Conservation (phyloP, 805 yeast genomes). For the Candida chauliodis region DNA sequence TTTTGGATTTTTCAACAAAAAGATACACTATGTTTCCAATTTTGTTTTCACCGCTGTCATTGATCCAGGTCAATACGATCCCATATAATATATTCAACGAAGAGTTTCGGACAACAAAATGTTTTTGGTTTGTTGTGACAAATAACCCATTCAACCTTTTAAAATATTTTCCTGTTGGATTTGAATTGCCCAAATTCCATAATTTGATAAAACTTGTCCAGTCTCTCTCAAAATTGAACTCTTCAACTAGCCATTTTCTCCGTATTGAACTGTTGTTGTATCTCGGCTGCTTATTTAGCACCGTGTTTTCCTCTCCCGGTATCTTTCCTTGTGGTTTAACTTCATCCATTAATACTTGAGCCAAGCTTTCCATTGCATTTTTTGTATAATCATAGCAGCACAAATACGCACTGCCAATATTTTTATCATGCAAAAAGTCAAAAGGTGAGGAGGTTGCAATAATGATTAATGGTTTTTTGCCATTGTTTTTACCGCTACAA, state of each 20-base stretch:
- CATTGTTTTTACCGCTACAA: slow-evolving; percentile 50
- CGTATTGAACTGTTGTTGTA: slow-evolving; percentile 20
- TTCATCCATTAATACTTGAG: slow-evolving; percentile 53
- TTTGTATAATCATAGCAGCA: slow-evolving; percentile 61
- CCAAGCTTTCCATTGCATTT: slow-evolving; percentile 47
- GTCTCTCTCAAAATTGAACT: slow-evolving; percentile 47
- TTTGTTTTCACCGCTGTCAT: slow-evolving; percentile 16
- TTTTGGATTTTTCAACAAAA: slow-evolving; percentile 50
- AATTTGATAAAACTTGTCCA: slow-evolving; percentile 45
- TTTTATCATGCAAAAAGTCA: slow-evolving; percentile 54
- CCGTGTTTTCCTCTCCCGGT: slow-evolving; percentile 48
- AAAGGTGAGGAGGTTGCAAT: slow-evolving; percentile 64
- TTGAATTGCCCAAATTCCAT: slow-evolving; percentile 28
- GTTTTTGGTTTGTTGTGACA: slow-evolving; percentile 33
- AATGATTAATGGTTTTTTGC: slow-evolving; percentile 51
- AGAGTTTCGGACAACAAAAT: slow-evolving; percentile 57
- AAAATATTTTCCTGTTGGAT: slow-evolving; percentile 20
- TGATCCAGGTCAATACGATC: slow-evolving; percentile 51
- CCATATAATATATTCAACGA: slow-evolving; percentile 54
- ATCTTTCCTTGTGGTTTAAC: slow-evolving; percentile 49
- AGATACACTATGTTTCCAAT: slow-evolving; percentile 45
- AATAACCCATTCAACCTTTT: slow-evolving; percentile 29
- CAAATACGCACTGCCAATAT: slow-evolving; percentile 53
- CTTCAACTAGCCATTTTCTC: slow-evolving; percentile 57
- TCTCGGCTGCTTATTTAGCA: slow-evolving; percentile 19